Base-by-base conservation (phyloP, 495 filamentous ascomycete genomes). In the Podospora australis region DNA sequence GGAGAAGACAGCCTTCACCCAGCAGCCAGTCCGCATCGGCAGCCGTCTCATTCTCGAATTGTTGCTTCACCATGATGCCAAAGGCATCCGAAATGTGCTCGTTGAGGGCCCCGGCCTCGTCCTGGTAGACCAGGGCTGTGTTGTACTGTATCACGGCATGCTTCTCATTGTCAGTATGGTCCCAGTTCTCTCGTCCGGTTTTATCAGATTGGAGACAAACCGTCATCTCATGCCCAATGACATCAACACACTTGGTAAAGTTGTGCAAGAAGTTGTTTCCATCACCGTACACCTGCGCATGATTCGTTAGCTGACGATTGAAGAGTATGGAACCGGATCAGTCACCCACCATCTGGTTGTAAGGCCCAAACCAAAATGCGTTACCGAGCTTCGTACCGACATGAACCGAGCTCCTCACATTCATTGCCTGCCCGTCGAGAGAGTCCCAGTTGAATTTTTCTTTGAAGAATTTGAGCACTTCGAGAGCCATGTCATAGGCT, bases 41-140 rank as follows among this genome's bases (percentile, higher is more conserved):
- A 11, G 66, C 62, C 14, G 54, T 70, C 58, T 69, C 65, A 29
- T 70, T 48, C 47, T 68, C 53, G 22, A 61, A 50, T 55, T 61
- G 65, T 63, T 78, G 75, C 64, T 73, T 69, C 46, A 72, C 62
- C 71, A 78, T 75, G 50, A 67, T 63, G 52, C 66, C 74, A 53
- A 78, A 77, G 20, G 70, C 67, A 50, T 78, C 75, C 7, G 73
- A 69, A 25, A 75, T 46, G 44, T 67, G 67, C 55, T 78, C 75
- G 59, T 77, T 77, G 21, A 77, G 63, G 2, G 71, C 71, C 11
- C 73, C 74, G 39, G 63, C 58, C 53, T 76, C 62, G 19, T 57
- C 62, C 7, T 52, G 30, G 53, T 77, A 77, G 29, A 65, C 57
- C 9, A 77, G 66, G 0, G 57, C 51, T 7, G 57, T 62, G 2